These are phyloP conservation scores for Basidiobolus meristosporus DNA, from an alignment of 371 early-diverging fungal genomes.

Conservation along the genomic window DNA sequence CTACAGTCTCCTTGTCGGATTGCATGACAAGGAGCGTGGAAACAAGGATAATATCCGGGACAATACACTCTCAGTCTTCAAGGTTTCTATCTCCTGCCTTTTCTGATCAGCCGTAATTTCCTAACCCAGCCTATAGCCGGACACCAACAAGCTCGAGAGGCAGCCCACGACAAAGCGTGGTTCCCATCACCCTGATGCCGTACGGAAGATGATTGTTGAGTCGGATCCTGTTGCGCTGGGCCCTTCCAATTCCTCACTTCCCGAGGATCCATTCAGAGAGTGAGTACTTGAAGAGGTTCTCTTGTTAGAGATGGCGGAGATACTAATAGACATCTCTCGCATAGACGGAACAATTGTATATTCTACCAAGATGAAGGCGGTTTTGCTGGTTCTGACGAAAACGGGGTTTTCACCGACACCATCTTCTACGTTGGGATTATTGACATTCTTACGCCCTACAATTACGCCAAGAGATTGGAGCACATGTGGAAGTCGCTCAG, in stretches of 20 bases:
- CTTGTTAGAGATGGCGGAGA: too few species aligned
- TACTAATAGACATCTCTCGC: background rate
- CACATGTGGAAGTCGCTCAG: conserved; percentile 64
- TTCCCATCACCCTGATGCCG: conserved; percentile 13
- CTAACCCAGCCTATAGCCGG: conserved; percentile 11
- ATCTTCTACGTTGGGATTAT: conserved; percentile 89
- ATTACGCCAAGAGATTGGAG: conserved; percentile 63
- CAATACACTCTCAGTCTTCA: conserved; percentile 60
- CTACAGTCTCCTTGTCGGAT: conserved; percentile 82
- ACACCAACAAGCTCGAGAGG: conserved; percentile 21
- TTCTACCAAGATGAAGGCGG: conserved; percentile 89
- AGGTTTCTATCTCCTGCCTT: conserved; percentile 12
- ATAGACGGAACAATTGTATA: conserved; percentile 39
- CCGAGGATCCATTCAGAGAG: conserved; percentile 18
- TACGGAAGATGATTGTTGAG: conserved; percentile 38
- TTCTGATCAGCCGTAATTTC: background rate
- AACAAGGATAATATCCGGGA: conserved; percentile 76
- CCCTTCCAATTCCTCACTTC: conserved; percentile 15
- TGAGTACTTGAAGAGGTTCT: too few species aligned
- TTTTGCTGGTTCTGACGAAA: conserved; percentile 50
- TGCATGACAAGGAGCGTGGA: conserved; percentile 65
- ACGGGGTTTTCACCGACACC: conserved; percentile 32
- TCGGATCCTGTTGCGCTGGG: conserved; percentile 42
- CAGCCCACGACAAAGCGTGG: conserved; percentile 8
- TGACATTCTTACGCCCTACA: conserved; percentile 89